phyloP scores from a whole-genome alignment of 805 yeast species.

The Barnettozyma populi region DNA sequence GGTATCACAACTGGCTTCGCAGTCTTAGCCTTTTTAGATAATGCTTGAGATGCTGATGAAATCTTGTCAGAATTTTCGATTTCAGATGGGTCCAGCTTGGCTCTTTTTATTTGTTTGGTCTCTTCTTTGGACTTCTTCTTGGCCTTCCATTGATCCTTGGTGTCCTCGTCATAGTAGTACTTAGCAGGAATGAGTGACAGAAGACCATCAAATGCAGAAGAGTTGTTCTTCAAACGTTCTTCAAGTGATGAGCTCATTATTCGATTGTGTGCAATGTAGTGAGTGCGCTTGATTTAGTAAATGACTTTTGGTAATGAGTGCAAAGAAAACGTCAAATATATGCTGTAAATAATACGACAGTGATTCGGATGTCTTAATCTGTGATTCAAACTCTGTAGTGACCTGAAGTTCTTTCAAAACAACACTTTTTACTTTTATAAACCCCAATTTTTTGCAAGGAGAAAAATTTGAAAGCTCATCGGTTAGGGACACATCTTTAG shows the following conservation, averaged over 20 bases:
- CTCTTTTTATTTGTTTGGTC: conserved; percentile 50
- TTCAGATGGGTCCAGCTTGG: conserved; percentile 69
- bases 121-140: conserved; percentile 71
- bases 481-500: conserved; percentile 5
- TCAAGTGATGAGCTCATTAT: conserved; percentile 55
- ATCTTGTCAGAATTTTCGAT: conserved; percentile 42
- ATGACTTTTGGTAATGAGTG: background rate
- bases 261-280: background rate
- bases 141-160: conserved; percentile 85
- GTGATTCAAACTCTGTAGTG: background rate
- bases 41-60: conserved; percentile 54
- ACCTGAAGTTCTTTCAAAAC: background rate
- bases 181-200: conserved; percentile 91
- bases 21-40: conserved; percentile 45
- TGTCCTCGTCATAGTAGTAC: conserved; percentile 86
- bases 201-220: conserved; percentile 82
- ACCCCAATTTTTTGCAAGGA: background rate
- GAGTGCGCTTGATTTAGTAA: background rate
- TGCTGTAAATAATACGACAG: background rate
- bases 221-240: conserved; percentile 73
- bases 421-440: background rate
- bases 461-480: conserved; percentile 9
- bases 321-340: background rate
- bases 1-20: conserved; percentile 44
- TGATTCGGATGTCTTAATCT: background rate